These are phyloP conservation scores for Fusarium pseudograminearum DNA, from an alignment of 2,329 filamentous ascomycete genomes.

Conservation along the genomic window DNA sequence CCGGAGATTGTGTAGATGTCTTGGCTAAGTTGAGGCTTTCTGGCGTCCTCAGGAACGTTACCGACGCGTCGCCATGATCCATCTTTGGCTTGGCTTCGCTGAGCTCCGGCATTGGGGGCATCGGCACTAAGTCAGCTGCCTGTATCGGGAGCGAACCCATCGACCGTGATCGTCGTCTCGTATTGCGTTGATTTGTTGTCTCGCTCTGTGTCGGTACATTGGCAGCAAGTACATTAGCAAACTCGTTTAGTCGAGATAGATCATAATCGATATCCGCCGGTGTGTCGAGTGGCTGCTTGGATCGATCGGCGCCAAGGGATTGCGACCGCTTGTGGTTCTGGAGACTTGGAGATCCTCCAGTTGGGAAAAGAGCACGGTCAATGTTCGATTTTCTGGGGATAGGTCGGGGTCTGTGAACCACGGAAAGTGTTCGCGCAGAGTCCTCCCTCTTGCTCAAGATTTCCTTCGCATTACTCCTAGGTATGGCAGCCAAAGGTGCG, in stretches of 20 bases:
- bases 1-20: conserved; percentile 21
- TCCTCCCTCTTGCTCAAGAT: conserved; percentile 14
- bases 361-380: conserved; percentile 62
- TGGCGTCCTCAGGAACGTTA: conserved; percentile 3
- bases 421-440: conserved; percentile 32
- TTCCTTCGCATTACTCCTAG: conserved; percentile 36
- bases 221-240: conserved; percentile 25
- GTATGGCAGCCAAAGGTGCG: conserved; percentile 36
- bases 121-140: conserved; percentile 14
- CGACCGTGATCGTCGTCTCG: conserved; percentile 45
- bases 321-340: conserved; percentile 61
- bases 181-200: conserved; percentile 31
- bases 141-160: conserved; percentile 44
- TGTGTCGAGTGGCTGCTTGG: conserved; percentile 64
- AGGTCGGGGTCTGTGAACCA: conserved; percentile 68
- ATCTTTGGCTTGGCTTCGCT: conserved; percentile 9
- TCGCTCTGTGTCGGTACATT: conserved; percentile 13
- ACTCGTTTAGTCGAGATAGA: conserved; percentile 61
- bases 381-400: conserved; percentile 63
- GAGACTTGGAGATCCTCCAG: conserved; percentile 53
- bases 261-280: conserved; percentile 56
- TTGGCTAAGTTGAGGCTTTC: conserved; percentile 11
- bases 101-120: conserved; percentile 9
- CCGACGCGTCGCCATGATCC: conserved; percentile 8
- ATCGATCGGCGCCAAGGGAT: conserved; percentile 61